These are phyloP conservation scores for Aureobasidium namibiae DNA, from an alignment of 2,329 filamentous ascomycete genomes.

Conservation along the genomic window DNA sequence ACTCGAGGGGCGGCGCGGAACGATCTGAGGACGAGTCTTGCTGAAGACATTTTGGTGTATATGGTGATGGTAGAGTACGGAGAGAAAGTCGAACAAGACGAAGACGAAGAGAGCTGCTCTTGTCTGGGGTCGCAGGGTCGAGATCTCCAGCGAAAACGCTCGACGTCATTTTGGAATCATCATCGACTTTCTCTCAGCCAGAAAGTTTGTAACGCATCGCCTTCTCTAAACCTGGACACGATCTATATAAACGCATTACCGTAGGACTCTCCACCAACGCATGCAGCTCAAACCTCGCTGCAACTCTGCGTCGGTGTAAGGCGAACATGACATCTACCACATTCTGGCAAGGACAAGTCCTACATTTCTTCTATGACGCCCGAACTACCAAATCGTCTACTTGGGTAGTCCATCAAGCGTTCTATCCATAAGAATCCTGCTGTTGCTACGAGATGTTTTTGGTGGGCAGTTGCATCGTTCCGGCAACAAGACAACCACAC, in stretches of 20 bases:
- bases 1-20: slow-evolving; percentile 33
- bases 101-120: background rate
- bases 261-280: too few species aligned
- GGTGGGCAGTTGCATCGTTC: background rate
- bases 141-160: background rate
- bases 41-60: slow-evolving; percentile 35
- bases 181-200: background rate
- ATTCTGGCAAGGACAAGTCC: background rate
- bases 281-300: background rate
- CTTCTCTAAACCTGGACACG: too few species aligned
- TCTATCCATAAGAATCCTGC: background rate
- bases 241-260: too few species aligned
- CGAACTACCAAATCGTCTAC: background rate
- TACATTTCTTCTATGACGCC: background rate
- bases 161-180: background rate
- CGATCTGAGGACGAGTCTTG: slow-evolving; percentile 38
- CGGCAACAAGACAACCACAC: background rate
- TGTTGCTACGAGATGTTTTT: background rate
- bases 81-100: background rate
- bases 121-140: background rate
- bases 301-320: background rate
- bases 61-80: background rate
- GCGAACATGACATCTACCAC: background rate
- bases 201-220: too few species aligned
- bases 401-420: background rate